A percentile compares a stretch with the other conserved stretches of the same genome.
Conservation (phyloP, 1,139 yeast species). For the Suhomyces anneliseae region DNA sequence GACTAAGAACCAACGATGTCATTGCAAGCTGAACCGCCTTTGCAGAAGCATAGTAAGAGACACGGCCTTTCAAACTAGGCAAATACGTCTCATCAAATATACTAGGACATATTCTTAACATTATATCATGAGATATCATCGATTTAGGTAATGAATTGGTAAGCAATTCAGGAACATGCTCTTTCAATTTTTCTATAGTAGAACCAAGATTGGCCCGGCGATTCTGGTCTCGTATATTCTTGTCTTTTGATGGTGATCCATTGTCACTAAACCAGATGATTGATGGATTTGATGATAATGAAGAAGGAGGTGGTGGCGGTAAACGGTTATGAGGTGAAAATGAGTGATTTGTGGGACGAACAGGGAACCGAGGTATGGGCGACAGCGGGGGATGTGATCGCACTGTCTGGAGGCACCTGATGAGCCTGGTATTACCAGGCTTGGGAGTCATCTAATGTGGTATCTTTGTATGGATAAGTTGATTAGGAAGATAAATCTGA, state of each 20-base stretch:
- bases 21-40: constrained; percentile 56
- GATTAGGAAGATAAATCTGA: not conserved
- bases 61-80: constrained; percentile 62
- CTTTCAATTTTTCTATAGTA: constrained; percentile 51
- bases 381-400: not conserved
- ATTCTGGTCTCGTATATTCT: constrained; percentile 15
- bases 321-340: not conserved
- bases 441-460: not conserved
- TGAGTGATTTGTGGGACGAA: not conserved
- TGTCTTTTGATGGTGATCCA: not conserved
- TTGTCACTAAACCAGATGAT: not conserved
- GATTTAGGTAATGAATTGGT: constrained; percentile 49
- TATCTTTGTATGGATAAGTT: not conserved
- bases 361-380: not conserved
- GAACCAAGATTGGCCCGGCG: constrained; percentile 62
- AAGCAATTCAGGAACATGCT: constrained; percentile 58
- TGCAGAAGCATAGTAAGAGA: constrained; percentile 54
- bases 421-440: not conserved
- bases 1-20: constrained; percentile 54
- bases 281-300: not conserved
- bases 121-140: constrained; percentile 50
- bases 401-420: not conserved
- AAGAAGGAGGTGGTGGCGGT: not conserved
- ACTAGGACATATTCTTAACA: constrained; percentile 64
- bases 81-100: constrained; percentile 48